Evolutionary conservation across 495 filamentous ascomycete species (phyloP).

Genomic region (Xylaria palmicola): DNA sequence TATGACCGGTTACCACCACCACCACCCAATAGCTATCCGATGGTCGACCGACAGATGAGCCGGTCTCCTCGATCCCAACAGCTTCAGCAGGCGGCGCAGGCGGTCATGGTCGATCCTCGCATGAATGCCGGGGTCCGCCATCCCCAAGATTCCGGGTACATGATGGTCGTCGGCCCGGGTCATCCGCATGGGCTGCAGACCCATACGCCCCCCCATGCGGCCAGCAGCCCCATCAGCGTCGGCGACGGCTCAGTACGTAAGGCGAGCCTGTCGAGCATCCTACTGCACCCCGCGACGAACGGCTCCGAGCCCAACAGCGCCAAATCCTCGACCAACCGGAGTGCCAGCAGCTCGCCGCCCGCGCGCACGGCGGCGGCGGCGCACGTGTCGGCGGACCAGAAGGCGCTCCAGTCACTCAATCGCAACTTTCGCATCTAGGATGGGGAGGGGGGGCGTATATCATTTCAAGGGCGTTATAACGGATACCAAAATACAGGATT

Average conservation of each 20-base stretch:
- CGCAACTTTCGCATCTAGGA: conserved; percentile 46
- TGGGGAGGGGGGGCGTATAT: too few relatives aligned
- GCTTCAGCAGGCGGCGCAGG: conserved; percentile 32
- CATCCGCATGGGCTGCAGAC: conserved; percentile 32
- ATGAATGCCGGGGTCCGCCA: conserved; percentile 24
- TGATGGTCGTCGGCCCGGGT: conserved; percentile 24
- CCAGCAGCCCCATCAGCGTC: conserved; percentile 22
- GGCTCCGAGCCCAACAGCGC: conserved; percentile 43
- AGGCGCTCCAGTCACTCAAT: conserved; percentile 66
- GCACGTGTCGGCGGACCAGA: conserved; percentile 61
- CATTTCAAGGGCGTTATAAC: too few relatives aligned
- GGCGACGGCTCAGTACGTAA: conserved; percentile 26
- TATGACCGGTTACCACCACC: conserved; percentile 23
- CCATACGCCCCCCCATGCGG: conserved; percentile 33
- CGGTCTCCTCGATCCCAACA: conserved; percentile 41
- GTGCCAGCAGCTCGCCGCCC: conserved; percentile 37
- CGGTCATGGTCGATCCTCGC: conserved; percentile 37
- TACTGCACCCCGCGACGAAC: conserved; percentile 32
- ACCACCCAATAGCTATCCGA: conserved; percentile 15
- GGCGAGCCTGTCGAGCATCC: conserved; percentile 37
- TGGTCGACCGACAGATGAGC: conserved; percentile 14
- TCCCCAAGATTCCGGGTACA: conserved; percentile 33
- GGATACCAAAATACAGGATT: too few relatives aligned
- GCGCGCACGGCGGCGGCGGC: conserved; percentile 23
- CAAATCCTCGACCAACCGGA: conserved; percentile 33